Conservation (phyloP, 129 eudicot genomes). For the Escallonia herrerae region DNA sequence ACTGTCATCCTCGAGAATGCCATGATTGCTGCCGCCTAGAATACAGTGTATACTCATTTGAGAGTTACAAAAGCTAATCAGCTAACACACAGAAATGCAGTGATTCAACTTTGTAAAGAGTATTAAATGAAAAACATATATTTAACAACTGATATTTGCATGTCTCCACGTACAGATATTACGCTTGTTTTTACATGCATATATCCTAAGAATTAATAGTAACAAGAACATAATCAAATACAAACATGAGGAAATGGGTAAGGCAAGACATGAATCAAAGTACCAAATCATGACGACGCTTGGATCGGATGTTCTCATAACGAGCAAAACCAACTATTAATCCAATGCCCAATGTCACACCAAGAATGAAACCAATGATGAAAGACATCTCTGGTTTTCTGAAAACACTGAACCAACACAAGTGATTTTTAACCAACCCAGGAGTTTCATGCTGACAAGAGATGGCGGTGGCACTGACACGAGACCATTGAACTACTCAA, state of each 20-base stretch:
- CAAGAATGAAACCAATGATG: constrained; percentile 46
- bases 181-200: not conserved
- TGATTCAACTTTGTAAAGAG: not conserved
- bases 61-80: constrained; percentile 3
- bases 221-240: too few species aligned
- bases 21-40: constrained; percentile 65
- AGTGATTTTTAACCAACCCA: not conserved
- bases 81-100: not conserved
- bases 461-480: not conserved
- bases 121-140: not conserved
- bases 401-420: not conserved
- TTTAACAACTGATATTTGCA: not conserved
- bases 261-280: not conserved
- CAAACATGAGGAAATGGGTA: not conserved
- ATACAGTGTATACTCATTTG: not conserved
- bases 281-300: constrained; percentile 65
- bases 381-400: constrained; percentile 30
- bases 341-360: constrained; percentile 57
- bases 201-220: too few species aligned
- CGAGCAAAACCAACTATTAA: constrained; percentile 60
- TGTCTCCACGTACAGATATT: not conserved
- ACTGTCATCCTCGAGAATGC: constrained; percentile 78
- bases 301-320: constrained; percentile 52
- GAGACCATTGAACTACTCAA: not conserved
- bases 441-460: not conserved